These are phyloP conservation scores for Rhazya stricta DNA, from an alignment of 257 asterid species.

Conservation along the genomic window DNA sequence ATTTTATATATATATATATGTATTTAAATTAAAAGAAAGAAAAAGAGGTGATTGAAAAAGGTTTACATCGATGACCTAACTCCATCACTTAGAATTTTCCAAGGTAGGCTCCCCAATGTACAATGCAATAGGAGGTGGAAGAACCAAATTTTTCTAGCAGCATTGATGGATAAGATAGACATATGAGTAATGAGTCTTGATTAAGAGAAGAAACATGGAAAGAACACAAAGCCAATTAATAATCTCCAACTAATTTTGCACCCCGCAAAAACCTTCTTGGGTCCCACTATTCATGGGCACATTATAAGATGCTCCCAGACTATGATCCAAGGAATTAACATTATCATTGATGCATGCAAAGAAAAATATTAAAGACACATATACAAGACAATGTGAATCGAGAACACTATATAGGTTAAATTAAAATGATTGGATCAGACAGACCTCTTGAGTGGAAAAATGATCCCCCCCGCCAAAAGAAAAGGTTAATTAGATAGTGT, in stretches of 20 bases:
- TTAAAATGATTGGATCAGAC: not conserved
- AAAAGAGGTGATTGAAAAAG: not conserved
- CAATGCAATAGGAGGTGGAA: not conserved
- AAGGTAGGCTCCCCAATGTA: not conserved
- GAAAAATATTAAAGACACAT: not conserved
- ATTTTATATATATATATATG: too few species aligned
- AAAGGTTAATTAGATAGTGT: too few species aligned
- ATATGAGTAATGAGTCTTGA: not conserved
- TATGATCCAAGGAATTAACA: not conserved
- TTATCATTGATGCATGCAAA: constrained; percentile 1
- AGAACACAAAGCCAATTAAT: not conserved
- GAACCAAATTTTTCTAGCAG: not conserved
- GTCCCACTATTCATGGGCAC: not conserved
- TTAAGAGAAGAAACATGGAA: not conserved
- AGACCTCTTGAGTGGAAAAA: not conserved
- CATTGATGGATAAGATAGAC: constrained; percentile 1
- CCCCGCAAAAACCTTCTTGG: not conserved
- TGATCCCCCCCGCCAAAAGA: too few species aligned
- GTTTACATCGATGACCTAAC: not conserved
- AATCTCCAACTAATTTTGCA: constrained; percentile 2
- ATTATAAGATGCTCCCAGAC: not conserved
- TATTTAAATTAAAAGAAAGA: not conserved
- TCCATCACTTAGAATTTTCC: not conserved
- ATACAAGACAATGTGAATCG: not conserved
- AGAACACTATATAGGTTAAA: not conserved